A percentile compares a stretch with the other conserved stretches of the same genome.
phyloP scores from a whole-genome alignment of 805 yeast species.

The Spathaspora sp. region DNA sequence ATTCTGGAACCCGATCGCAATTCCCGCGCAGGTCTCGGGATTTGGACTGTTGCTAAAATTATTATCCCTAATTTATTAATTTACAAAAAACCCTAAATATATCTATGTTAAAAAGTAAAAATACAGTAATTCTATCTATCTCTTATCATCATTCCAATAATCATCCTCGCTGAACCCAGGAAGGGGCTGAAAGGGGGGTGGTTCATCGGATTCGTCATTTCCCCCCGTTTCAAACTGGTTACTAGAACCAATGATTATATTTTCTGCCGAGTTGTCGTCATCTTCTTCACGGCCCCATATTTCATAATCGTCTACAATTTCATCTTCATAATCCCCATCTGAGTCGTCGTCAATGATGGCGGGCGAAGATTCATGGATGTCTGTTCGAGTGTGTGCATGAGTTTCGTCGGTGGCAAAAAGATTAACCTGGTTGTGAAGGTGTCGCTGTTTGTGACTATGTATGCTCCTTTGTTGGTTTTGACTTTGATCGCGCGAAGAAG shows the following conservation, averaged over 20 bases:
- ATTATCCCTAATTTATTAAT: neutral
- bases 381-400: neutral
- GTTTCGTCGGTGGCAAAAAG: neutral
- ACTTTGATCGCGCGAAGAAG: neutral
- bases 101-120: neutral
- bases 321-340: constrained; percentile 19
- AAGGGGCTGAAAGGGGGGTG: constrained; percentile 43
- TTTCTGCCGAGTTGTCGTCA: constrained; percentile 5
- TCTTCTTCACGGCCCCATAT: constrained; percentile 13
- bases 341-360: neutral
- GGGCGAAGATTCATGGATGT: neutral
- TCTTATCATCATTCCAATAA: constrained; percentile 41
- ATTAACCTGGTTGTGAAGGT: neutral
- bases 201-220: constrained; percentile 14
- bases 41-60: neutral
- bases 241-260: neutral
- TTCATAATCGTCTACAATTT: constrained; percentile 23
- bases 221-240: neutral
- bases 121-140: neutral
- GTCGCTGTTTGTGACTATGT: neutral
- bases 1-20: neutral
- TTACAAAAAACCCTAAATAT: neutral
- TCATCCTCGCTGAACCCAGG: constrained; percentile 45
- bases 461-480: neutral
- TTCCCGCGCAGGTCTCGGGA: neutral